A percentile compares a stretch with the other conserved stretches of the same genome.
Evolutionary conservation across 768 basidiomycete genomes (phyloP).

Genomic region (Neoboletus magnificus): DNA sequence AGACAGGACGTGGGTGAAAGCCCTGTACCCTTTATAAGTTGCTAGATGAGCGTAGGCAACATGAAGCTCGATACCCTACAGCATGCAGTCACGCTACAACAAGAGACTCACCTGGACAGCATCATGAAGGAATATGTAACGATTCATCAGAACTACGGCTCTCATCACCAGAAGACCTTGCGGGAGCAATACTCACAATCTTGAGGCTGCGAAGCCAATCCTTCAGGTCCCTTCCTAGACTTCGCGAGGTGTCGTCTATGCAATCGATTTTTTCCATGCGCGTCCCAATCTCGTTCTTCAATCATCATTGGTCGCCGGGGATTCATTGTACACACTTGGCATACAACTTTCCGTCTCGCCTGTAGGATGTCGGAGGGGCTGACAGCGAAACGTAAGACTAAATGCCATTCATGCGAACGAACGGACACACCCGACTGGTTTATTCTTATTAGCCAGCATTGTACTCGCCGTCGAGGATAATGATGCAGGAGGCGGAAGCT

Average conservation of each 20-base stretch:
- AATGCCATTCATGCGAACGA: background rate
- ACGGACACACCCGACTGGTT: conserved; percentile 44
- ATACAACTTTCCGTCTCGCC: conserved; percentile 56
- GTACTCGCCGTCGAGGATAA: conserved; percentile 54
- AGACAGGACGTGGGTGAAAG: background rate
- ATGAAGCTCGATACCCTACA: background rate
- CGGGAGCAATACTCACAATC: background rate
- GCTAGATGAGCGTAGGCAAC: background rate
- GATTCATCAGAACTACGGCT: background rate
- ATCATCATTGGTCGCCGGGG: conserved; percentile 59
- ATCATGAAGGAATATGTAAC: conserved; percentile 9
- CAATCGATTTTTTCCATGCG: conserved; percentile 51
- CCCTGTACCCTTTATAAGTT: conserved; percentile 1
- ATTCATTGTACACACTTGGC: conserved; percentile 60
- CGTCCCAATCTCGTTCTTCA: conserved; percentile 52
- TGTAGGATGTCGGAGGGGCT: conserved; percentile 59
- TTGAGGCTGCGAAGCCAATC: background rate
- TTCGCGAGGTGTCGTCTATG: conserved; percentile 50
- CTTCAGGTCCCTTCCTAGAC: conserved; percentile 13
- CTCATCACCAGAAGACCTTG: conserved; percentile 6
- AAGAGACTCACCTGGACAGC: conserved; percentile 8
- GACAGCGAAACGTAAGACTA: conserved; percentile 11
- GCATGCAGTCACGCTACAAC: background rate
- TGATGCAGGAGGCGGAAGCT: conserved; percentile 53
- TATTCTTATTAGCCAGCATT: conserved; percentile 47